phyloP scores from a whole-genome alignment of 2,329 filamentous ascomycete genomes.

The Pezicula neosporulosa region DNA sequence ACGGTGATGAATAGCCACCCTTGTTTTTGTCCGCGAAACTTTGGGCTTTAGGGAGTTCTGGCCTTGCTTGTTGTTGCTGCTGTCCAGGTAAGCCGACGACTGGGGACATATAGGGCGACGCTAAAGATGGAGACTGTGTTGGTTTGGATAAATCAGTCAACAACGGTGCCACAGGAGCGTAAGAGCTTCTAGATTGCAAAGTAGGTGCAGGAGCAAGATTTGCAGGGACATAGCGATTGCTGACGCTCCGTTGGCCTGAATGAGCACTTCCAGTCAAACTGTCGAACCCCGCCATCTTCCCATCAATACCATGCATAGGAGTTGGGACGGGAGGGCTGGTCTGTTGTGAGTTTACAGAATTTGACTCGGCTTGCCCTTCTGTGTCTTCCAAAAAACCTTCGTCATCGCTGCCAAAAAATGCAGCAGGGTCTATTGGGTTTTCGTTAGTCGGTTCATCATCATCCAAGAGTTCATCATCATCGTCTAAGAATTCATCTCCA shows the following conservation, averaged over 20 bases:
- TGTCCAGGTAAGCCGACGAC: conserved; percentile 22
- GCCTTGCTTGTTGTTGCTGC: conserved; percentile 23
- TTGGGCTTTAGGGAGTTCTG: conserved; percentile 58
- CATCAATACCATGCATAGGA: conserved; percentile 25
- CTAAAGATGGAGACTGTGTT: conserved; percentile 4
- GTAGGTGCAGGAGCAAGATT: conserved; percentile 7
- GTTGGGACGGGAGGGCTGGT: conserved; percentile 22
- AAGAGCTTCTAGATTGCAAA: conserved; percentile 15
- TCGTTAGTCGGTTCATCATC: conserved; percentile 42
- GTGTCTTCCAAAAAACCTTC: conserved; percentile 74
- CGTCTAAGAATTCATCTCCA: conserved; percentile 60
- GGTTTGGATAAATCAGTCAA: conserved; percentile 26
- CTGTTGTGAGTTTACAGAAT: conserved; percentile 20
- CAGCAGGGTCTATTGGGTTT: conserved; percentile 55
- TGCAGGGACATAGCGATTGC: conserved; percentile 25
- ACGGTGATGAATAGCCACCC: conserved; percentile 89
- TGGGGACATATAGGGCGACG: conserved; percentile 18
- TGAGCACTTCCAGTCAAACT: conserved; percentile 10
- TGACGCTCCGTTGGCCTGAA: conserved; percentile 13
- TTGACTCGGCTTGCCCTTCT: conserved; percentile 20
- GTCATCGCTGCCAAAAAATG: conserved; percentile 78
- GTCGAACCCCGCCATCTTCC: conserved; percentile 22
- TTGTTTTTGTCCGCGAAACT: conserved; percentile 91
- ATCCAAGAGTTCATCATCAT: conserved; percentile 57
- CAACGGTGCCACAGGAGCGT: conserved; percentile 23